Percentiles rank a stretch among this genome's conserved stretches.
Conservation (phyloP, 345 rosid genomes). For the Conringia planisiliqua region DNA sequence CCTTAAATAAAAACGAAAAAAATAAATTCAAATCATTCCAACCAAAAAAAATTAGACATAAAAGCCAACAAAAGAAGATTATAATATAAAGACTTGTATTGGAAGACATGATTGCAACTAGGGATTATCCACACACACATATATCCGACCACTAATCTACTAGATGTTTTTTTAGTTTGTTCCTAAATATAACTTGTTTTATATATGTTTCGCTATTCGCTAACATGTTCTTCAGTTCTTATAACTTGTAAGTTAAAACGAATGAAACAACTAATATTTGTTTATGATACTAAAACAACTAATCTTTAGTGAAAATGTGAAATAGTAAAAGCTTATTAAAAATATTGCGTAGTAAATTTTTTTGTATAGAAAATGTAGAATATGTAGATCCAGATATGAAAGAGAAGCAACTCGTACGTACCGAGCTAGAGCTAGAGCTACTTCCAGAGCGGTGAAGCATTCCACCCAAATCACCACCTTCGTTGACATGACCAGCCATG, state of each 20-base stretch:
- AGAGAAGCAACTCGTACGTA: background rate
- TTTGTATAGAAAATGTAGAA: background rate
- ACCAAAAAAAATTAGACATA: background rate
- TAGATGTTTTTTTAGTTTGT: background rate
- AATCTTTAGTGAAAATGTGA: background rate
- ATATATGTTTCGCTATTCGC: no score
- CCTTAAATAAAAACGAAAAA: background rate
- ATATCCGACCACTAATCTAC: background rate
- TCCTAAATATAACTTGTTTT: background rate
- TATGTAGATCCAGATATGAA: background rate
- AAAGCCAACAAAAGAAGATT: background rate
- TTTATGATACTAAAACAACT: background rate
- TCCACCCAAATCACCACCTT: conserved; percentile 28
- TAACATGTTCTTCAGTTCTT: background rate
- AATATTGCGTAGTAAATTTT: background rate
- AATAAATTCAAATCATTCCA: background rate
- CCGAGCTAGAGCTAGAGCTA: conserved; percentile 37
- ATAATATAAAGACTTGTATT: background rate
- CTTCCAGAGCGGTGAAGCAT: conserved; percentile 34
- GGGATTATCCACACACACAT: background rate
- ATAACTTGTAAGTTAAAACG: background rate
- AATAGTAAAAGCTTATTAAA: background rate
- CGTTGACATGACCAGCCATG: conserved; percentile 1
- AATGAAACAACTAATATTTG: background rate
- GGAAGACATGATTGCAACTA: background rate